These are phyloP conservation scores for Aspergillus conjunctus DNA, from an alignment of 495 filamentous ascomycete genomes.

Conservation along the genomic window DNA sequence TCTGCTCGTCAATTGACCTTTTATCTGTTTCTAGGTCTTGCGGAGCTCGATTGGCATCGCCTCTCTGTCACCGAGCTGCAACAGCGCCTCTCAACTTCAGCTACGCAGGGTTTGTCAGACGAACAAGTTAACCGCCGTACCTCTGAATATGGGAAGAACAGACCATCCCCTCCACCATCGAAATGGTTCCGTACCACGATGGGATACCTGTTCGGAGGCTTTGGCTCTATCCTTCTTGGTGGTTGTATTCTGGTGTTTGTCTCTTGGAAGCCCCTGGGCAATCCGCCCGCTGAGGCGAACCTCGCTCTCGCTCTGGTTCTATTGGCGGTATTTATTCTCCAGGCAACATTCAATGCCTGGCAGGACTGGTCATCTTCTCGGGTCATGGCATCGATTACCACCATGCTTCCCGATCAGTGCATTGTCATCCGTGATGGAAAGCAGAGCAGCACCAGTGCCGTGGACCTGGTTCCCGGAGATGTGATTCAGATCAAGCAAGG, in stretches of 20 bases:
- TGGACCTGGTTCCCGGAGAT: conserved; percentile 67
- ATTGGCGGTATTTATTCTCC: conserved; percentile 63
- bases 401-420: conserved; percentile 67
- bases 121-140: conserved; percentile 1
- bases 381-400: conserved; percentile 65
- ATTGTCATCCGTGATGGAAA: conserved; percentile 56
- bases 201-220: conserved; percentile 67
- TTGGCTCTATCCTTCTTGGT: conserved; percentile 64
- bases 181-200: conserved; percentile 2
- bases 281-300: conserved; percentile 65
- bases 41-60: conserved; percentile 10
- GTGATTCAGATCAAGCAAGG: conserved; percentile 63
- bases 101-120: background rate
- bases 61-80: conserved; percentile 5
- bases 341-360: conserved; percentile 69
- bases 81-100: background rate
- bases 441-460: conserved; percentile 44
- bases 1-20: background rate
- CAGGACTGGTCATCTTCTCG: conserved; percentile 63
- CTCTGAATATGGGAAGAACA: conserved; percentile 3
- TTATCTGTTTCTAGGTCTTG: background rate
- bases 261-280: conserved; percentile 68
- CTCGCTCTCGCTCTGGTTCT: conserved; percentile 68
- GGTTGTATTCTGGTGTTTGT: conserved; percentile 67
- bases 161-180: conserved; percentile 4